Percentiles rank a stretch among this genome's conserved stretches.
phyloP scores from a whole-genome alignment of 768 basidiomycete species.

The Auricularia sp. region DNA sequence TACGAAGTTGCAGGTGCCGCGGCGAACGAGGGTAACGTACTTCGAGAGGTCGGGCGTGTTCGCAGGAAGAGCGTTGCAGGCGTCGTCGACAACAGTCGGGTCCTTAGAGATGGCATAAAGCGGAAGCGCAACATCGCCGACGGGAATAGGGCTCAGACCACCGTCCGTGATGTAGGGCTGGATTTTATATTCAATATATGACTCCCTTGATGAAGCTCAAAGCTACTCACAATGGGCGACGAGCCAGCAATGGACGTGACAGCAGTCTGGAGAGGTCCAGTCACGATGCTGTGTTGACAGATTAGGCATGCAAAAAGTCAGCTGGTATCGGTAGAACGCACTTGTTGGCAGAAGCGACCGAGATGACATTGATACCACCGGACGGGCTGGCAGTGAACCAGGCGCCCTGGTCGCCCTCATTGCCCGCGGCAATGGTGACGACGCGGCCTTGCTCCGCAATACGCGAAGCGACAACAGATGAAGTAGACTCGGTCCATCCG shows the following conservation, averaged over 20 bases:
- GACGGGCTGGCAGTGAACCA: constrained; percentile 2
- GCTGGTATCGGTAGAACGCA: background rate
- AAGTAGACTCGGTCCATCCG: constrained; percentile 6
- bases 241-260: background rate
- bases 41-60: constrained; percentile 17
- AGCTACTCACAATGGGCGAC: background rate
- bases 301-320: background rate
- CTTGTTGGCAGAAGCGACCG: constrained; percentile 6
- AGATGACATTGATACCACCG: constrained; percentile 2
- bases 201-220: too few relatives aligned
- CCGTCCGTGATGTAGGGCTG: background rate
- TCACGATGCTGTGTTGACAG: background rate
- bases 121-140: constrained; percentile 9
- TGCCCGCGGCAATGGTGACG: constrained; percentile 2
- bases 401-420: constrained; percentile 2
- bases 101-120: constrained; percentile 23
- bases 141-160: constrained; percentile 18
- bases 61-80: constrained; percentile 19
- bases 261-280: background rate
- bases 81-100: constrained; percentile 15
- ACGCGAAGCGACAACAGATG: constrained; percentile 3
- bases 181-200: background rate
- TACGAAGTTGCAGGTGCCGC: constrained; percentile 18
- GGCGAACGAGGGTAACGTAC: constrained; percentile 21
- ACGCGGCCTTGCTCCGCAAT: constrained; percentile 5